phyloP scores from a whole-genome alignment of 164 flowering plant species.

The Aristolochia contorta region DNA sequence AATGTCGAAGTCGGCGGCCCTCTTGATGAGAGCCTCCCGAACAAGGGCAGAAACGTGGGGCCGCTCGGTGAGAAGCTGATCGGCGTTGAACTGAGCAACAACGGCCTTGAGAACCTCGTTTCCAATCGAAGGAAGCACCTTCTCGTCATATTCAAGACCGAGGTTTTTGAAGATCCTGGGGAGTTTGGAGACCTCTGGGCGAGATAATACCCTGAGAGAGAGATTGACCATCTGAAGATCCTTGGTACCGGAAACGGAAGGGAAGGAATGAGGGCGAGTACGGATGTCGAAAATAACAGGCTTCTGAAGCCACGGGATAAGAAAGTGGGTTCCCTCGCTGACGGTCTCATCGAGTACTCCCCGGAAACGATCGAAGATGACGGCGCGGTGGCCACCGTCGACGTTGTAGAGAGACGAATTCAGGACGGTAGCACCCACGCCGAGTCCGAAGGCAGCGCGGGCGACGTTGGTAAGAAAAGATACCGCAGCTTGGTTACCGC shows the following conservation, averaged over 20 bases:
- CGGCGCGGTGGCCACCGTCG: slow-evolving; percentile 57
- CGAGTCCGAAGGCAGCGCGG: slow-evolving; percentile 56
- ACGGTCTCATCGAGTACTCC: slow-evolving; percentile 62
- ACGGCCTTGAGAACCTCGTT: slow-evolving; percentile 85
- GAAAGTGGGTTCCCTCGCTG: slow-evolving; percentile 84
- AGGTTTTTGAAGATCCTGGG: slow-evolving; percentile 62
- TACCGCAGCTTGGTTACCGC: slow-evolving; percentile 44
- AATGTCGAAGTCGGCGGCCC: slow-evolving; percentile 14
- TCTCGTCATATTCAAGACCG: slow-evolving; percentile 81
- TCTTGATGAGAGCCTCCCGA: slow-evolving; percentile 31
- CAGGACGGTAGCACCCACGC: slow-evolving; percentile 36
- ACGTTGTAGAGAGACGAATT: slow-evolving; percentile 64
- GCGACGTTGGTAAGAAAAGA: slow-evolving; percentile 55
- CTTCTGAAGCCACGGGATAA: slow-evolving; percentile 69
- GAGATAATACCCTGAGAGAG: slow-evolving; percentile 68
- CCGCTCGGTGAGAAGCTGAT: slow-evolving; percentile 82
- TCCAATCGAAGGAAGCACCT: slow-evolving; percentile 82
- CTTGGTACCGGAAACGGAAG: slow-evolving; percentile 79
- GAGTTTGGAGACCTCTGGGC: slow-evolving; percentile 48
- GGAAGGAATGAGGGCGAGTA: slow-evolving; percentile 71
- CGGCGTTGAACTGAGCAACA: slow-evolving; percentile 86
- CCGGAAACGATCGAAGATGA: slow-evolving; percentile 61
- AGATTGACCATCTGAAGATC: slow-evolving; percentile 90
- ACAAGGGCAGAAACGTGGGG: slow-evolving; percentile 79
- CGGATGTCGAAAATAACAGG: slow-evolving; percentile 83